Base-by-base conservation (phyloP, 1,284 basidiomycete genomes). In the Melampsora americana region DNA sequence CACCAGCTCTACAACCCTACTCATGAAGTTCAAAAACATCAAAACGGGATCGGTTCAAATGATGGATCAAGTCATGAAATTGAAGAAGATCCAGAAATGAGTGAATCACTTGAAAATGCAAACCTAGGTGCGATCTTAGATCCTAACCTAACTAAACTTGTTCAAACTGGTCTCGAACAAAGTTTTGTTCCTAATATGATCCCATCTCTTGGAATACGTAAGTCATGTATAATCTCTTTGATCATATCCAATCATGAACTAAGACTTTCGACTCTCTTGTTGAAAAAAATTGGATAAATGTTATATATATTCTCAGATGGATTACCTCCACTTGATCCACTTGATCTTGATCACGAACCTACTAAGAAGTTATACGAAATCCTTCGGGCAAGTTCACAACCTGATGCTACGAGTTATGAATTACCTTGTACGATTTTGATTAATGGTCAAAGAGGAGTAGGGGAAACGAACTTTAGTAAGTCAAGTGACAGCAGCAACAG, bases 51-150 rank as follows among this genome's bases (percentile, higher is more conserved):
- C n/a, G n/a, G n/a, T n/a, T n/a, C n/a, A n/a, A n/a, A n/a, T n/a
- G n/a, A n/a, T n/a, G n/a, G n/a, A n/a, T 1, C 18, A 56, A 26
- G 67, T 56, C 16, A 20, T 66, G 69, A 65, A 66, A 62, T 71
- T 60, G 78, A 79, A 44, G 12, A 71, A 44, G 60, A 77, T 60
- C 18, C 80, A 5, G 72, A 66, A 30, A 50, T 82, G 53, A 78
- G 71, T 9, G 79, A 79, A 23, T 56, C 69, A 35, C 74, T 81
- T 20, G 79, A 79, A 30, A 76, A 86, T 9, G 91, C 91, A 9
- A 88, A 92, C 81, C 82, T 94, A 7, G 95, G 95, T 0, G 95
- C 91, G 80, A 92, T 91, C 87, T 86, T 95, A 16, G 92, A 97
- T 80, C 84, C 89, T 0, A 82, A 85, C 0, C 81, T 86, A 5